Conservation (phyloP, 2,329 filamentous ascomycete species). For the Stachybotrys echinatus region DNA sequence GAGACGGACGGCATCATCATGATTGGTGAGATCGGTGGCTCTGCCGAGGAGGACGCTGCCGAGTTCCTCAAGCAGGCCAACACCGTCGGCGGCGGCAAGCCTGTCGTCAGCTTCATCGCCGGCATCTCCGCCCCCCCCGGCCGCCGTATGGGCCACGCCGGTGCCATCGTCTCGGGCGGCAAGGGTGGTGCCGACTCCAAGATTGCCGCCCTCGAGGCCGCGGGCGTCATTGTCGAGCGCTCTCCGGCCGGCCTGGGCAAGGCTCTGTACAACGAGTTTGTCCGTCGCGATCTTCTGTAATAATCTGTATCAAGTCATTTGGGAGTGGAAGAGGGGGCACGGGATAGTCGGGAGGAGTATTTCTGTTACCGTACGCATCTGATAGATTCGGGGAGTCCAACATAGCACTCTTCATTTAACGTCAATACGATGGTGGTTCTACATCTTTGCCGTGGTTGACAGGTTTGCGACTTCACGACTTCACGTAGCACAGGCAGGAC, state of each 20-base stretch:
- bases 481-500: too few relatives aligned
- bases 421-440: not conserved
- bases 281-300: constrained; percentile 92
- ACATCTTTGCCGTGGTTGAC: not conserved
- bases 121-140: constrained; percentile 96
- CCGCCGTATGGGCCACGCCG: constrained; percentile 96
- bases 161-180: constrained; percentile 94
- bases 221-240: constrained; percentile 93
- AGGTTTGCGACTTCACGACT: too few relatives aligned
- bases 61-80: constrained; percentile 94
- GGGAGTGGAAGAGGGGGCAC: not conserved
- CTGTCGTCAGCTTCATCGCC: constrained; percentile 95
- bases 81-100: constrained; percentile 78
- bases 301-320: constrained; percentile 1
- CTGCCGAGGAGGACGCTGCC: constrained; percentile 95
- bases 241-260: constrained; percentile 90
- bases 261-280: constrained; percentile 90
- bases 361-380: constrained; percentile 23
- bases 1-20: constrained; percentile 99
- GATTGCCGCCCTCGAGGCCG: constrained; percentile 88
- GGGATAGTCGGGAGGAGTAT: not conserved
- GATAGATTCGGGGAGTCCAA: constrained; percentile 23
- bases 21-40: constrained; percentile 98
- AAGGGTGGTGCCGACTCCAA: constrained; percentile 98
- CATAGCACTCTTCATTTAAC: not conserved